Evolutionary conservation across 768 basidiomycete species (phyloP), one percentile per base, ranked within the genome.

Genomic region (Infundibulicybe gibba): DNA sequence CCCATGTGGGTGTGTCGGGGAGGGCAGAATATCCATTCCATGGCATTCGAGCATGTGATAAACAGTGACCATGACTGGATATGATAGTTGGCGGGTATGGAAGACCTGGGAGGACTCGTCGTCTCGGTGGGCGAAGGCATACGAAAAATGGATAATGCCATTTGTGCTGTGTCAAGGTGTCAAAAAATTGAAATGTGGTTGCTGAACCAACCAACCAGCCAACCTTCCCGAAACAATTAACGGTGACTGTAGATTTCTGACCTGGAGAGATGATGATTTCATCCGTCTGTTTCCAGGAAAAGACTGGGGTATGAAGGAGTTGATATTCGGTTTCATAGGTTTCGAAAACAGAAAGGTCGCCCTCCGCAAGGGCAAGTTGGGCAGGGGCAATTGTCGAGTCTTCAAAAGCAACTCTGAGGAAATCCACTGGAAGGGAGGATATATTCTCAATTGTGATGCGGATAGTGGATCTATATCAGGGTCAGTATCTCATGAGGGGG

Each of bases 11-110:
- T 46, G 25, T 55, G 49, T 32, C 11, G 76, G 72, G 52, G 90
- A 81, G 12, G 88, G 83, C 32, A 92, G 66, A 50, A 97, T 72
- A 53, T 90, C 85, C 82, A 97, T 86, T 33, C 76, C 74, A 52
- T 85, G 77, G 56, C 90, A 90, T 62, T 95, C 90, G 21, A 98
- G 80, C 75, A 94, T 94, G 54, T 90, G 90, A 61, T 97, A 97
- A 11, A 98, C 97, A 3, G 94, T 95, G 49, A 97, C 88, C 57
- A 88, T 76, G 52, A 98, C 76, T 4, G 94, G 93, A 59, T 92
- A 92, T 25, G 85, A 80, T 44, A 97, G 65, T 58, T 91, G 92
- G 19, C 97, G 87, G 20, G 90, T 83, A 60, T 94, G 80, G 63
- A 98, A 95, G 35, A 81, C 64, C 41, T 79, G 72, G 1, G 70